Base-by-base conservation (phyloP, 495 filamentous ascomycete species). In the Aspergillus nanangensis region DNA sequence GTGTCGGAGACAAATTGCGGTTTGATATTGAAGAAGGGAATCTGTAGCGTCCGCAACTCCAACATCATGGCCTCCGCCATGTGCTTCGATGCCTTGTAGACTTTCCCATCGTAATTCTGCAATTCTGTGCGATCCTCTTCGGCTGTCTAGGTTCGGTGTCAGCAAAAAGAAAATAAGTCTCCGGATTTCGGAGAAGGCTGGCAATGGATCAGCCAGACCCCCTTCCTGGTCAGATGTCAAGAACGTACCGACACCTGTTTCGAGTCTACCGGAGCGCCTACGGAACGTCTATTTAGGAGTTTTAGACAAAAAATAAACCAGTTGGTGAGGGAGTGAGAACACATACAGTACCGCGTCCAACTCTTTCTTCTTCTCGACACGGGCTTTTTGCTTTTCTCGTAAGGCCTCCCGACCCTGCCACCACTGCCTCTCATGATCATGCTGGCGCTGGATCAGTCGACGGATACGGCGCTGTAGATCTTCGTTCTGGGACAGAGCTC, bases 401-500 rank as follows among this genome's bases (percentile, higher is more conserved):
- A 86, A 56, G 13, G 68, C 76, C 44, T 77, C 60, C 0, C 81
- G 66, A 1, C 69, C 71, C 23, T 66, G 50, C 68, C 73, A 86
- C 84, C 84, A 89, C 50, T 79, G 70, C 45, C 69, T 67, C 57
- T 87, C 83, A 58, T 87, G 78, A 21, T 69, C 67, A 47, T 82
- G 76, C 50, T 88, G 84, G 20, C 77, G 71, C 36, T 69, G 72
- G 44, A 86, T 84, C 48, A 89, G 67, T 55, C 80, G 65, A 17
- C 62, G 59, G 38, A 74, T 71, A 5, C 63, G 64, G 4, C 49
- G 57, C 29, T 65, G 59, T 27, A 65, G 62, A 31, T 55, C 54
- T 47, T 79, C 73, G 54, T 78, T 78, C 38, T 73, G 69, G 20
- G 66, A 62, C 3, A 83, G 67, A 8, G 75, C 76, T 47, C 73